A percentile compares a stretch with the other conserved stretches of the same genome.
Conservation (phyloP, 176 grass and related monocot genomes). For the Rhynchospora pubera region DNA sequence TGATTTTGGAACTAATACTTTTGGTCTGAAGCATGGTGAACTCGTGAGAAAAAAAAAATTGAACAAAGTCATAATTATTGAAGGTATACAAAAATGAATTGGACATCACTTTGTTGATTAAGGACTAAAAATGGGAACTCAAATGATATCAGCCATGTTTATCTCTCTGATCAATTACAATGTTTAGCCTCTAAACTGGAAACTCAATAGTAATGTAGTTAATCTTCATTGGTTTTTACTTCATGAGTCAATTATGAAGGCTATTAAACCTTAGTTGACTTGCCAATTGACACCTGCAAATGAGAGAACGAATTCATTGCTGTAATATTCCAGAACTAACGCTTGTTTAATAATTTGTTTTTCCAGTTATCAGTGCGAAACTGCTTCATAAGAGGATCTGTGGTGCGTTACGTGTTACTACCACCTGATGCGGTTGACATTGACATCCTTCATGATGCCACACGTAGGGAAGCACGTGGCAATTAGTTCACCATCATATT, state of each 20-base stretch:
- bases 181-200: background rate
- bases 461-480: conserved; percentile 88
- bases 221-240: background rate
- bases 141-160: too few relatives aligned
- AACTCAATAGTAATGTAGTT: background rate
- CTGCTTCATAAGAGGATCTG: conserved; percentile 96
- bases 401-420: conserved; percentile 90
- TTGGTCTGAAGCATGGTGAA: background rate
- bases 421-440: conserved; percentile 85
- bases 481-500: conserved; percentile 27
- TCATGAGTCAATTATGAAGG: background rate
- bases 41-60: background rate
- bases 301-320: background rate
- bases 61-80: background rate
- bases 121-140: background rate
- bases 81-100: background rate
- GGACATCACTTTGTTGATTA: background rate
- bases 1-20: background rate
- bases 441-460: conserved; percentile 96
- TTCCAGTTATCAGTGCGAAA: conserved; percentile 82
- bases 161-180: background rate
- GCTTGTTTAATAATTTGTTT: background rate
- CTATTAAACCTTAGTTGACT: background rate
- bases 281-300: too few relatives aligned
- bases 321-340: background rate